Percentiles rank a stretch among this genome's conserved stretches.
These are phyloP conservation scores for Arthrinium puccinioides DNA, from an alignment of 2,329 filamentous ascomycete genomes.

Conservation along the genomic window DNA sequence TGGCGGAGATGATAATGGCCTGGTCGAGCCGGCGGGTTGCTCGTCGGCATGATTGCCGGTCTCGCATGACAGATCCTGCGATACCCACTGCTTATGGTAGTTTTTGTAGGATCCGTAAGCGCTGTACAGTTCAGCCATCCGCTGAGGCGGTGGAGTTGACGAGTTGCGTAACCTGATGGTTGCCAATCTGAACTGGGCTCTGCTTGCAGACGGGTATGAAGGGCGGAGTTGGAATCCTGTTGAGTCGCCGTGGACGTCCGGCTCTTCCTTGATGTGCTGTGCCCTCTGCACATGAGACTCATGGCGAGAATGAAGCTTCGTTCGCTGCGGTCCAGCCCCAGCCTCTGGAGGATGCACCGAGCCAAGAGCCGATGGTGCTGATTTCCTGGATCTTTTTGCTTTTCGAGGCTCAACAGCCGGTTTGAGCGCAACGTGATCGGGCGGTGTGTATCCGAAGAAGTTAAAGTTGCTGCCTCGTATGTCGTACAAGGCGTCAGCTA, in stretches of 20 bases:
- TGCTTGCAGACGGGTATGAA: constrained; percentile 9
- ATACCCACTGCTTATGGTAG: not conserved
- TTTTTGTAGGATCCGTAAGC: not conserved
- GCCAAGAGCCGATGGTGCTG: constrained; percentile 27
- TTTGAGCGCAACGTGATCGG: too few species aligned
- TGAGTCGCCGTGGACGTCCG: too few species aligned
- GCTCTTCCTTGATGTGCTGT: not conserved
- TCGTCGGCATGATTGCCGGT: not conserved
- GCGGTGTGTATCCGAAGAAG: constrained; percentile 25
- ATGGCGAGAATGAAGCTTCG: constrained; percentile 3
- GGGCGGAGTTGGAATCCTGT: not conserved
- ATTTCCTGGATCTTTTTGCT: constrained; percentile 29
- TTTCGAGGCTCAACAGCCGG: constrained; percentile 11
- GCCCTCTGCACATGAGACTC: constrained; percentile 1
- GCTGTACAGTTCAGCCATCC: constrained; percentile 2
- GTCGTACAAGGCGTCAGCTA: constrained; percentile 22
- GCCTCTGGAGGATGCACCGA: too few species aligned
- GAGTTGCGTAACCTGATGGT: constrained; percentile 16
- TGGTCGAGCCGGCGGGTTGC: not conserved
- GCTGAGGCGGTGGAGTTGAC: constrained; percentile 6
- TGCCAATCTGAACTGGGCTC: constrained; percentile 15
- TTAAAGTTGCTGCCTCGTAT: constrained; percentile 23
- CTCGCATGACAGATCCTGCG: too few species aligned
- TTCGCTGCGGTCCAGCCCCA: constrained; percentile 2
- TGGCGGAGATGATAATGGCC: not conserved